These are phyloP conservation scores for Chimonanthus salicifolius DNA, from an alignment of 164 flowering plant genomes.

Conservation along the genomic window DNA sequence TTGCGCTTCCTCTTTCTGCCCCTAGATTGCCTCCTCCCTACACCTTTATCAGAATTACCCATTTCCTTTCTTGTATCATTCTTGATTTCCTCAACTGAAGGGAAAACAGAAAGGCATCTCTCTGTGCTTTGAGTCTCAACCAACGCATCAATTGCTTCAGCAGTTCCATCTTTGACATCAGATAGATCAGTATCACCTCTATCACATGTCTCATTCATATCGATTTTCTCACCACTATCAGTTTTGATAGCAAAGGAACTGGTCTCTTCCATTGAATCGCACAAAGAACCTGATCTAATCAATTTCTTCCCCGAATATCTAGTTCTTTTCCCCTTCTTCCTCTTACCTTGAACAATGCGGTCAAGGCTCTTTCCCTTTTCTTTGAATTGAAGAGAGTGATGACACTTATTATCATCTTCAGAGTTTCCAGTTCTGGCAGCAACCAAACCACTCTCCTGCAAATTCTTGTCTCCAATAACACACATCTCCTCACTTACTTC, in stretches of 20 bases:
- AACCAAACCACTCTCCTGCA: not conserved
- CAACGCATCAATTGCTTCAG: slow-evolving; percentile 4
- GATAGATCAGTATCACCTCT: not conserved
- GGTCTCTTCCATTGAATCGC: not conserved
- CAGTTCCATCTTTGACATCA: not conserved
- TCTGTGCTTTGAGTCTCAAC: not conserved
- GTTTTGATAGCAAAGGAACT: not conserved
- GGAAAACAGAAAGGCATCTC: not conserved
- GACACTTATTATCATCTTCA: not conserved
- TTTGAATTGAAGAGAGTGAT: too few relatives aligned
- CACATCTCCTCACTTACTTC: not conserved
- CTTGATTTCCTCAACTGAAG: not conserved
- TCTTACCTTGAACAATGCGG: not conserved
- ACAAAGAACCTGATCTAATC: not conserved
- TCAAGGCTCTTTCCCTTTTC: not conserved
- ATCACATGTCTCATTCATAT: not conserved
- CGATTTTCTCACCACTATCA: not conserved
- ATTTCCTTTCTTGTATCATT: not conserved
- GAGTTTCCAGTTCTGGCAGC: not conserved
- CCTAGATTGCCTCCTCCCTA: not conserved
- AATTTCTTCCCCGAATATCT: not conserved
- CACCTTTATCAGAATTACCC: not conserved
- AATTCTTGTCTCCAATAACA: not conserved
- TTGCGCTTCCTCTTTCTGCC: not conserved
- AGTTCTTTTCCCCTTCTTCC: not conserved